Percentiles rank a stretch among this genome's conserved stretches.
Evolutionary conservation across 2,329 filamentous ascomycete species (phyloP).

Genomic region (Cryphonectria parasitica): DNA sequence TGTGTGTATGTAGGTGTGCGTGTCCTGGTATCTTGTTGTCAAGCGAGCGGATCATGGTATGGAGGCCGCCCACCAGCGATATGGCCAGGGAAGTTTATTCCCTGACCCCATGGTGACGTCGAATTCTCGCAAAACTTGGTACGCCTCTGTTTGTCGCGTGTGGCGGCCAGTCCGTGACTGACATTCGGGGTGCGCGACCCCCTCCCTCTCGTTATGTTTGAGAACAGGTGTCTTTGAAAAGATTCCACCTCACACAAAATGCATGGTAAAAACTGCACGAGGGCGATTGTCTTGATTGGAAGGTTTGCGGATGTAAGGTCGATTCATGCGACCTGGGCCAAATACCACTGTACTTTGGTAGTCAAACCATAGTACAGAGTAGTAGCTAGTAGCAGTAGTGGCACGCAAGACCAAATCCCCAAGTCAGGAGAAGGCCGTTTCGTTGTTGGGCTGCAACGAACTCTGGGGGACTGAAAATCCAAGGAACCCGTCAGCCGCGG

Average conservation of each 20-base stretch:
- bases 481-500: constrained; percentile 4
- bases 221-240: neutral
- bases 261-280: neutral
- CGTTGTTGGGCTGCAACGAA: neutral
- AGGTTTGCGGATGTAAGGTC: neutral
- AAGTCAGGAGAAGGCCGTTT: neutral
- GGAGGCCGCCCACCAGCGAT: neutral
- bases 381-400: too few relatives aligned
- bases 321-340: neutral
- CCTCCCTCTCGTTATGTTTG: neutral
- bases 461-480: neutral
- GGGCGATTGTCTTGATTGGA: neutral
- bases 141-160: neutral
- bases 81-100: neutral
- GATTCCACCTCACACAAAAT: neutral
- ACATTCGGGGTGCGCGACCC: neutral
- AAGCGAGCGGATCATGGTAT: neutral
- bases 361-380: too few relatives aligned
- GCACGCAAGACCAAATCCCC: neutral
- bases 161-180: neutral
- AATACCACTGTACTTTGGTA: neutral
- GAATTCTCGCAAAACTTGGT: neutral
- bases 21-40: neutral
- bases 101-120: constrained; percentile 1
- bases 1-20: too few relatives aligned